Base-by-base conservation (phyloP, 331 rosid species). In the Telfairia occidentalis region DNA sequence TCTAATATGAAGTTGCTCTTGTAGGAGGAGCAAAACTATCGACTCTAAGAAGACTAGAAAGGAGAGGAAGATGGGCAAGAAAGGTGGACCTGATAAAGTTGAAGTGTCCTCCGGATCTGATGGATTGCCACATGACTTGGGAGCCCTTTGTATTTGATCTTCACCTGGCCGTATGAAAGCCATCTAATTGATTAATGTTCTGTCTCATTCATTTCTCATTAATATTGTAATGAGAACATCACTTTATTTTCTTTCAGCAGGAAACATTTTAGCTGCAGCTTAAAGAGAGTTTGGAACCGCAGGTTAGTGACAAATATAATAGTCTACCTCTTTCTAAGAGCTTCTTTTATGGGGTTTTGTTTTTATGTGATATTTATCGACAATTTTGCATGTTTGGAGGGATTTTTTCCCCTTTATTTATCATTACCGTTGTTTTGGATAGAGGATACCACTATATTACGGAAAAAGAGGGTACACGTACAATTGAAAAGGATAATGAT, bases 61-160 rank as follows among this genome's bases (percentile, higher is more conserved):
- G 76, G 92, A 84, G 53, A 85, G 82, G 76, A 85, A 81, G 83
- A 86, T 43, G 66, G 89, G 83, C 81, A 86, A 81, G 71, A 89
- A 84, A 83, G 85, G 83, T 67, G 81, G 77, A 61, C 77, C 79
- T 49, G 74, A 78, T 26, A 87, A 80, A 70, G 80, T 69, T 43
- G 83, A 81, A 74, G 72, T 64, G 65, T 10, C 80, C 30, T 19
- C 76, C 21, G 82, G 71, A 78, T 65, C 82, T 70, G 88, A 82
- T 71, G 88, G 81, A 37, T 80, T 58, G 79, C 83, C 86, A 35
- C 92, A 82, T 30, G 95, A 91, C 84, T 76, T 91, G 96, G 96
- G 96, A 42, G 95, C 97, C 28, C 97, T 89, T 81, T 87, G 95
- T 76, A 91, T 91, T 82, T 89, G 87, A 91, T 73, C 42, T 72